Conservation (phyloP, 2,329 filamentous ascomycete genomes). For the Rutstroemia sp. region DNA sequence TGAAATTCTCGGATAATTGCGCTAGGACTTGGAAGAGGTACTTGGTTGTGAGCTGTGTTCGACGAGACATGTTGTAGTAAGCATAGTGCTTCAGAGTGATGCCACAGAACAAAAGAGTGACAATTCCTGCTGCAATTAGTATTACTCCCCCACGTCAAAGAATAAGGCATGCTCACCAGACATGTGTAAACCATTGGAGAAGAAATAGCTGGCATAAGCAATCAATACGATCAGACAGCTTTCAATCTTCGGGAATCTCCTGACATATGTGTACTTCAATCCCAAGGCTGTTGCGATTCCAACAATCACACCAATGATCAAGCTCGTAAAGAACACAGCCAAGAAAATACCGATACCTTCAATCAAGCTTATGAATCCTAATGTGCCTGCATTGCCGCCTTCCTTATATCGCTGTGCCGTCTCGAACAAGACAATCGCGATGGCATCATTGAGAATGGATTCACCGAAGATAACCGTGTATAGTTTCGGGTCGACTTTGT, state of each 20-base stretch:
- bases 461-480: conserved; percentile 99
- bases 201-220: conserved; percentile 95
- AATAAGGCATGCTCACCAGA: conserved; percentile 60
- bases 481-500: conserved; percentile 97
- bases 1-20: conserved; percentile 97
- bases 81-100: conserved; percentile 98
- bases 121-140: conserved; percentile 47
- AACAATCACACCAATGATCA: conserved; percentile 81
- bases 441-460: conserved; percentile 95
- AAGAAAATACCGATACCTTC: conserved; percentile 93
- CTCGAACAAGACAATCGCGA: conserved; percentile 97
- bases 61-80: conserved; percentile 99
- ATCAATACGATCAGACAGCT: conserved; percentile 91
- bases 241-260: conserved; percentile 91
- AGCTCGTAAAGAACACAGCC: conserved; percentile 88
- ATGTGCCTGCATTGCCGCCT: conserved; percentile 57
- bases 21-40: conserved; percentile 94
- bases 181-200: conserved; percentile 91
- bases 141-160: background rate
- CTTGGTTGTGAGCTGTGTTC: conserved; percentile 95
- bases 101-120: conserved; percentile 92
- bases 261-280: conserved; percentile 90
- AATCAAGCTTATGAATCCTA: conserved; percentile 76
- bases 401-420: conserved; percentile 89
- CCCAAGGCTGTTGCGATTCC: conserved; percentile 81